phyloP scores from a whole-genome alignment of 495 filamentous ascomycete genomes.

The Xylaria cubensis region DNA sequence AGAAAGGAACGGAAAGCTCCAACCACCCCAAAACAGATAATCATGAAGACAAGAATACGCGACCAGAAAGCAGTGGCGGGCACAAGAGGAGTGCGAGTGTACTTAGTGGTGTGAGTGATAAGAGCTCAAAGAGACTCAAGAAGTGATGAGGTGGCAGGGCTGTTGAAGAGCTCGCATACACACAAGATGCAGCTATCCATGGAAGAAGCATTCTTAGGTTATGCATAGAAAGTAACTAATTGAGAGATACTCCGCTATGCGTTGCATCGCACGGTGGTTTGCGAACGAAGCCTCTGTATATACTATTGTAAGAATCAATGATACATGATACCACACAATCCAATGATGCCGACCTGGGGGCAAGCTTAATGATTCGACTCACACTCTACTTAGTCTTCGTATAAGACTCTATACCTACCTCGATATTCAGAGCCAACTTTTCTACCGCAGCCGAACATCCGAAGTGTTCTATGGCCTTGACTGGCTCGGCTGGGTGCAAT shows the following conservation, averaged over 20 bases:
- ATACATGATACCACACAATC: background rate
- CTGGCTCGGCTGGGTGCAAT: background rate
- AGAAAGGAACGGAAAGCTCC: slow-evolving; percentile 23
- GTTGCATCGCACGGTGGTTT: background rate
- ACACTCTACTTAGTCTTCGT: background rate
- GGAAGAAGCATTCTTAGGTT: background rate
- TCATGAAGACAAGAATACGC: slow-evolving; percentile 32
- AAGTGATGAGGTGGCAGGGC: slow-evolving; percentile 49
- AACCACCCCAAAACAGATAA: background rate
- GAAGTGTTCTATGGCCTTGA: too few species aligned
- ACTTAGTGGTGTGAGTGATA: slow-evolving; percentile 69
- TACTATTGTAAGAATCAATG: background rate
- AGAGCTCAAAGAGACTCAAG: slow-evolving; percentile 74
- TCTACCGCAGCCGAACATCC: too few species aligned
- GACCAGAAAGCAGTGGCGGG: slow-evolving; percentile 44
- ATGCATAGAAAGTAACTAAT: background rate
- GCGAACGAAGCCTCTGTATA: background rate
- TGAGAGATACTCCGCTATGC: background rate
- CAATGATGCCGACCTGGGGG: background rate
- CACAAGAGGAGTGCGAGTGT: slow-evolving; percentile 82
- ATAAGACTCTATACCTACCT: background rate
- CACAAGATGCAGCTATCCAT: background rate
- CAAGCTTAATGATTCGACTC: background rate
- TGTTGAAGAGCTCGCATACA: background rate
- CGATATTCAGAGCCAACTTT: background rate